These are phyloP conservation scores for Gymnopus androsaceus DNA, from an alignment of 1,284 basidiomycete genomes.

Conservation along the genomic window DNA sequence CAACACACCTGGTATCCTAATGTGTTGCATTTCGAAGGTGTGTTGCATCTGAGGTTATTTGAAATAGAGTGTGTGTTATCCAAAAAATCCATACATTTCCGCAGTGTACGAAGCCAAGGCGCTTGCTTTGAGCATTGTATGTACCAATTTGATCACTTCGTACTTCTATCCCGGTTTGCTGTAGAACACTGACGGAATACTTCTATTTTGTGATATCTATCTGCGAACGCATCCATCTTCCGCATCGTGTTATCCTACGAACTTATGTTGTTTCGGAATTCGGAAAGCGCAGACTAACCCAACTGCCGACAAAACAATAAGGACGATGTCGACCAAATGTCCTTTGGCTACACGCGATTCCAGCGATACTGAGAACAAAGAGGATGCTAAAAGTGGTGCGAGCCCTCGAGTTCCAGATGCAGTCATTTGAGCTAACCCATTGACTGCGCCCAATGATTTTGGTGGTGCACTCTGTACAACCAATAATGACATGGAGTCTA, in stretches of 20 bases:
- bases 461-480: conserved; percentile 17
- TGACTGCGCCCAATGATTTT: conserved; percentile 22
- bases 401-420: conserved; percentile 15
- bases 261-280: conserved; percentile 8
- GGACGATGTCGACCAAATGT: conserved; percentile 11
- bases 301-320: neutral
- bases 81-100: too few relatives aligned
- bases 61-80: too few relatives aligned
- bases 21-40: too few relatives aligned
- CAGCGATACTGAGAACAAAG: conserved; percentile 15
- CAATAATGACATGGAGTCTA: conserved; percentile 11
- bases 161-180: too few relatives aligned
- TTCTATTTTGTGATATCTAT: neutral
- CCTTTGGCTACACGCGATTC: conserved; percentile 7
- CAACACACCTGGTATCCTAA: too few relatives aligned
- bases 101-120: too few relatives aligned
- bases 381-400: conserved; percentile 14
- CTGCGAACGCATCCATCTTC: neutral
- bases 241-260: neutral
- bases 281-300: conserved; percentile 7
- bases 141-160: too few relatives aligned
- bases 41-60: too few relatives aligned
- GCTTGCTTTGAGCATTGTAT: too few relatives aligned
- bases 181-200: neutral
- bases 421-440: conserved; percentile 24